phyloP scores from a whole-genome alignment of 306 rosid species.

The Rosa lucieae region DNA sequence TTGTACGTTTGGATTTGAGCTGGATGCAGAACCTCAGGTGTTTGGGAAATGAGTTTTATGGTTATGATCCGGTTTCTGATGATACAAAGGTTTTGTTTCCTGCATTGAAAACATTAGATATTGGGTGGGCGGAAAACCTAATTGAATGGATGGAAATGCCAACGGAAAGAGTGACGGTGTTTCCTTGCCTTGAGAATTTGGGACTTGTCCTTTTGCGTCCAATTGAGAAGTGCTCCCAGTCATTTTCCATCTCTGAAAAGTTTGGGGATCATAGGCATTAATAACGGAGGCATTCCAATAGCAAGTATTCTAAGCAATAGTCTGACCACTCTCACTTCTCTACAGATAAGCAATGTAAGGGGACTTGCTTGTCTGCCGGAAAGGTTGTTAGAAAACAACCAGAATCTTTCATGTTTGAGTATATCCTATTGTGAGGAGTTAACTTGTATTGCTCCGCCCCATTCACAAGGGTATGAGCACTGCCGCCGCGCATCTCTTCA shows the following conservation, averaged over 20 bases:
- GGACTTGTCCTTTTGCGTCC: neutral
- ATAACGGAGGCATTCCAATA: neutral
- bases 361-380: neutral
- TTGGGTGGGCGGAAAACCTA: neutral
- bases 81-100: neutral
- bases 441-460: neutral
- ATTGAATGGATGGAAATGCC: neutral
- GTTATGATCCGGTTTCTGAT: neutral
- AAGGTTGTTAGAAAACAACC: neutral
- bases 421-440: neutral
- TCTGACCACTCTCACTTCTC: neutral
- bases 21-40: neutral
- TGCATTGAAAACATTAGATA: neutral
- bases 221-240: neutral
- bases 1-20: neutral
- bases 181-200: neutral
- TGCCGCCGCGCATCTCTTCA: neutral
- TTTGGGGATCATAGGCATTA: neutral
- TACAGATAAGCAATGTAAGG: rapidly evolving
- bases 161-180: neutral
- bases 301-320: neutral
- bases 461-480: neutral
- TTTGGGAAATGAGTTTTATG: neutral
- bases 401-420: neutral
- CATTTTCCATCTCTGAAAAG: neutral